phyloP scores from a whole-genome alignment of 169 alveolate genomes.

The Plasmodium gonderi region DNA sequence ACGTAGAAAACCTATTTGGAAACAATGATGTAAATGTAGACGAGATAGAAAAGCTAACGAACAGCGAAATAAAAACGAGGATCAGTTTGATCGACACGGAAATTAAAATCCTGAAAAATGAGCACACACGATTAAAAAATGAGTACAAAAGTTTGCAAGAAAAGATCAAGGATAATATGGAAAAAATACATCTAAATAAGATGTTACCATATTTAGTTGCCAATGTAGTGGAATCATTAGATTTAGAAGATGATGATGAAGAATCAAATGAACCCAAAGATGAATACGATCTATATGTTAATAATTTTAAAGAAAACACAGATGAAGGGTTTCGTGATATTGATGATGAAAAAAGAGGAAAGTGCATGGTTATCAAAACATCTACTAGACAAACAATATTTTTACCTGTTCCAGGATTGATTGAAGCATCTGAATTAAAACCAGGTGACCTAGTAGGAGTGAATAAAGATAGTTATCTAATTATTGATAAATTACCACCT shows the following conservation, averaged over 20 bases:
- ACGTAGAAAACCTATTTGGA: slow-evolving; percentile 39
- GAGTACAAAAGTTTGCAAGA: slow-evolving; percentile 90
- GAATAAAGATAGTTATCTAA: slow-evolving; percentile 98
- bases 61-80: slow-evolving; percentile 81
- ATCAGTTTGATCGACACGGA: slow-evolving; percentile 89
- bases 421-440: slow-evolving; percentile 91
- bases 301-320: slow-evolving; percentile 6
- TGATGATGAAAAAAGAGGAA: slow-evolving; percentile 85
- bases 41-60: slow-evolving; percentile 78
- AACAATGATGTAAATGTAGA: slow-evolving; percentile 70
- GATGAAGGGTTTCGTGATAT: slow-evolving; percentile 74
- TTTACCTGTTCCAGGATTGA: slow-evolving; percentile 98
- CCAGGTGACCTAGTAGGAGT: slow-evolving; percentile 99
- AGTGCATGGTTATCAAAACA: slow-evolving; percentile 92
- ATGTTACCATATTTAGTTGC: slow-evolving; percentile 99
- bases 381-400: slow-evolving; percentile 97
- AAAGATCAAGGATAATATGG: slow-evolving; percentile 92
- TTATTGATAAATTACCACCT: slow-evolving; percentile 99
- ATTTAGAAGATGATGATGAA: slow-evolving; percentile 69
- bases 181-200: slow-evolving; percentile 95
- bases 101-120: slow-evolving; percentile 90
- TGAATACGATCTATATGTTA: slow-evolving; percentile 57
- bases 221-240: slow-evolving; percentile 94
- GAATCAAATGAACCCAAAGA: slow-evolving; percentile 31
- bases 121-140: slow-evolving; percentile 89